These are phyloP conservation scores for Apiotrichum veenhuisii DNA, from an alignment of 1,284 basidiomycete species.

Conservation along the genomic window DNA sequence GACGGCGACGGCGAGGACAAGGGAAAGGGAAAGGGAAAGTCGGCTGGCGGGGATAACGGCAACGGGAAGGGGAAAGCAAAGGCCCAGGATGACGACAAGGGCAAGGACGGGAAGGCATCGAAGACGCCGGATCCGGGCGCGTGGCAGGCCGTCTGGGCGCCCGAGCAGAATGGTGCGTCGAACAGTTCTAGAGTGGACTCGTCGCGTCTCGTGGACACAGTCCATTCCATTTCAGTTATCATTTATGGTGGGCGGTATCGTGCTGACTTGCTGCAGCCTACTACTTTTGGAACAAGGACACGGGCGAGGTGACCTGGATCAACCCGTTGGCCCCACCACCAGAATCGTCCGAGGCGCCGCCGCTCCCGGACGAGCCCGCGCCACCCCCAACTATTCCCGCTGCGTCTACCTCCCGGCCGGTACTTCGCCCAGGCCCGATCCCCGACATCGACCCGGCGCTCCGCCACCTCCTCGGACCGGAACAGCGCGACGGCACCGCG, in stretches of 20 bases:
- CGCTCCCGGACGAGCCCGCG: conserved; percentile 32
- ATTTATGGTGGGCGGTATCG: no score
- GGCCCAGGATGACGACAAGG: conserved; percentile 18
- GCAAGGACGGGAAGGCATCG: not conserved
- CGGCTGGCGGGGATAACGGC: not conserved
- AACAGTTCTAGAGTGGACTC: no score
- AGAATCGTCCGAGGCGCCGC: conserved; percentile 29
- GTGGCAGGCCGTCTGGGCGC: conserved; percentile 84
- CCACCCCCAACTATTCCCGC: conserved; percentile 38
- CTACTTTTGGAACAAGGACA: conserved; percentile 79
- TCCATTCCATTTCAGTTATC: no score
- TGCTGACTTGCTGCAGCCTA: conserved; percentile 54
- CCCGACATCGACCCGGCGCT: conserved; percentile 78
- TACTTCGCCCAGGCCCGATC: conserved; percentile 5
- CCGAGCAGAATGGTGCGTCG: conserved; percentile 59
- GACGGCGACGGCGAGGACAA: conserved; percentile 22
- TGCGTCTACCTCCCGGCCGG: conserved; percentile 50
- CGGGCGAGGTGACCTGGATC: conserved; percentile 80
- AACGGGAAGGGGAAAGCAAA: conserved; percentile 2
- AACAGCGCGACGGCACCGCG: conserved; percentile 46
- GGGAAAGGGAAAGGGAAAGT: conserved; percentile 7
- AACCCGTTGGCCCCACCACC: conserved; percentile 63
- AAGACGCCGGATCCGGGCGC: conserved; percentile 17
- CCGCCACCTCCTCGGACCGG: conserved; percentile 73
- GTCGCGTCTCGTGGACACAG: no score